phyloP scores from a whole-genome alignment of 139 green algal species.

The Chlamydomonas asymmetrica region DNA sequence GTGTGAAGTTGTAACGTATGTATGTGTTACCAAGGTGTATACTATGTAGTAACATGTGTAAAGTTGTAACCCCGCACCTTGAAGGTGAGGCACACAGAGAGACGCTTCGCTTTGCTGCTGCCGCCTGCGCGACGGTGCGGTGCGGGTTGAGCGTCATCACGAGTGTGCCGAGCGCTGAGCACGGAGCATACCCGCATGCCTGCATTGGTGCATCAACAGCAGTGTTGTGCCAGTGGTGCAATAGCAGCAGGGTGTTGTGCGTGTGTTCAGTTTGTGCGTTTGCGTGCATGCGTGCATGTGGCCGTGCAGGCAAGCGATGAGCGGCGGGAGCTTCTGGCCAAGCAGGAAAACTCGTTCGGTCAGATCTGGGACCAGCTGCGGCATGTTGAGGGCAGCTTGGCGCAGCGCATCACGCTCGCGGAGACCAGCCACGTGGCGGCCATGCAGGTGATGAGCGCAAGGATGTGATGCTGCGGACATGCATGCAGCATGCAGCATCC shows the following conservation, averaged over 20 bases:
- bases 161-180: not conserved
- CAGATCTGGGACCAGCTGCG: constrained; percentile 55
- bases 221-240: not conserved
- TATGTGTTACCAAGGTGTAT: not conserved
- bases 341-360: constrained; percentile 35
- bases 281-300: not conserved
- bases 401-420: constrained; percentile 39
- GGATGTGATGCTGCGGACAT: too few species aligned
- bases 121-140: not conserved
- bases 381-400: constrained; percentile 44
- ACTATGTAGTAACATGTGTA: constrained; percentile 1
- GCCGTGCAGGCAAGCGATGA: constrained; percentile 14
- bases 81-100: not conserved
- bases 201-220: not conserved
- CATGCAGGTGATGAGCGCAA: constrained; percentile 27
- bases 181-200: not conserved
- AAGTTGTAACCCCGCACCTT: not conserved
- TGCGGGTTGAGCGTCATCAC: not conserved
- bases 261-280: not conserved
- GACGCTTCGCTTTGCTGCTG: not conserved
- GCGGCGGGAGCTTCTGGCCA: constrained; percentile 22
- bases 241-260: not conserved
- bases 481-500: too few species aligned
- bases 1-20: not conserved
- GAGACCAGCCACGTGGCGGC: constrained; percentile 42